phyloP scores from a whole-genome alignment of 306 rosid genomes.

The Ziziphus jujuba region DNA sequence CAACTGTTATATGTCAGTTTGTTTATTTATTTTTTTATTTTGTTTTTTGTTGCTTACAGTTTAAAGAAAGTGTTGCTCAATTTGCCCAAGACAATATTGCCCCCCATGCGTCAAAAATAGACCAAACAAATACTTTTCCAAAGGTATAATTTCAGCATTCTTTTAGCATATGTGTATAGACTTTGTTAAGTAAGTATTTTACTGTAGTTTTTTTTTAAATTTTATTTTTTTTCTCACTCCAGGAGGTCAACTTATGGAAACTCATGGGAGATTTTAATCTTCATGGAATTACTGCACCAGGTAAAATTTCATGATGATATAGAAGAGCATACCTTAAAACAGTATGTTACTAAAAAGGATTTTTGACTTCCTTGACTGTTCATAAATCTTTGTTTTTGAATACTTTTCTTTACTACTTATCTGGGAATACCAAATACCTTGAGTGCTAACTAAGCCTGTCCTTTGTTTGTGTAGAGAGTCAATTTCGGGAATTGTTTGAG shows the following conservation, averaged over 20 bases:
- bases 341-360: not conserved
- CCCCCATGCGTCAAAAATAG: conserved; percentile 81
- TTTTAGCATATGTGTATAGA: not conserved
- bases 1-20: not conserved
- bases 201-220: conserved; percentile 22
- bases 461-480: conserved; percentile 1
- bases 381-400: not conserved
- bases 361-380: not conserved
- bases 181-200: conserved; percentile 8
- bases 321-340: not conserved
- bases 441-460: not conserved
- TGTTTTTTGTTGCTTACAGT: conserved; percentile 47
- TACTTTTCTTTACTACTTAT: not conserved
- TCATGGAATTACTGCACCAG: conserved; percentile 93
- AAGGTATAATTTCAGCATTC: conserved; percentile 34
- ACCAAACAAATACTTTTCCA: conserved; percentile 78
- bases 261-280: conserved; percentile 91
- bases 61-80: conserved; percentile 84
- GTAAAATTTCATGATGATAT: conserved; percentile 34
- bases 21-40: not conserved
- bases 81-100: conserved; percentile 81
- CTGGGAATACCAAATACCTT: no score
- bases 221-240: conserved; percentile 28
- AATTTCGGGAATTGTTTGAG: not conserved
- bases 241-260: conserved; percentile 95